These are phyloP conservation scores for Neofusicoccum sp. DNA, from an alignment of 2,329 filamentous ascomycete genomes.

Conservation along the genomic window DNA sequence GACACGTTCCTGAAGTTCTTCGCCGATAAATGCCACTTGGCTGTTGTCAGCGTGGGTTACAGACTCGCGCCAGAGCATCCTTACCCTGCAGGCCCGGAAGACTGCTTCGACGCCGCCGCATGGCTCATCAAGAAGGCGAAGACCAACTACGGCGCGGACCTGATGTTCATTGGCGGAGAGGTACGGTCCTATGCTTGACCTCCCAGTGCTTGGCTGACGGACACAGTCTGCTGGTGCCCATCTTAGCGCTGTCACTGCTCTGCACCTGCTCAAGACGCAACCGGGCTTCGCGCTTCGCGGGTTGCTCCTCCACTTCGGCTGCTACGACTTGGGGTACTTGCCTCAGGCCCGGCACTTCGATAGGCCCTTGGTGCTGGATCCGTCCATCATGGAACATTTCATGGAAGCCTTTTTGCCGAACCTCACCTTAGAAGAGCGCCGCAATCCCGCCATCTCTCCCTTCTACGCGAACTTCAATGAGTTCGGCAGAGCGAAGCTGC, in stretches of 20 bases:
- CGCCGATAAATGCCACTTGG: constrained; percentile 52
- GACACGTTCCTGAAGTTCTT: constrained; percentile 53
- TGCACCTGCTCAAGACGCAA: constrained; percentile 49
- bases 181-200: constrained; percentile 39
- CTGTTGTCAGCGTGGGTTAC: constrained; percentile 61
- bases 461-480: constrained; percentile 50
- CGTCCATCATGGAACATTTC: constrained; percentile 51
- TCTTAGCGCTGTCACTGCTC: constrained; percentile 49
- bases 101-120: constrained; percentile 60
- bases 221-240: constrained; percentile 55
- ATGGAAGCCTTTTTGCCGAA: constrained; percentile 49
- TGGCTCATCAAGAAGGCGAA: constrained; percentile 55
- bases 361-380: constrained; percentile 48
- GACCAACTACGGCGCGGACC: constrained; percentile 41
- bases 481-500: constrained; percentile 42
- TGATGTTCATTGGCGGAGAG: constrained; percentile 39
- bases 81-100: constrained; percentile 57
- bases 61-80: constrained; percentile 62
- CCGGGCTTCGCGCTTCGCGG: constrained; percentile 50
- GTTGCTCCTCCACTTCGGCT: constrained; percentile 57
- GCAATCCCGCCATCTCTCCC: constrained; percentile 52
- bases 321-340: constrained; percentile 52
- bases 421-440: constrained; percentile 44
- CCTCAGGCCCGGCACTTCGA: constrained; percentile 42
- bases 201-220: constrained; percentile 46